Evolutionary conservation across 2,329 filamentous ascomycete genomes (phyloP).

Genomic region (Penicillium thymicola): DNA sequence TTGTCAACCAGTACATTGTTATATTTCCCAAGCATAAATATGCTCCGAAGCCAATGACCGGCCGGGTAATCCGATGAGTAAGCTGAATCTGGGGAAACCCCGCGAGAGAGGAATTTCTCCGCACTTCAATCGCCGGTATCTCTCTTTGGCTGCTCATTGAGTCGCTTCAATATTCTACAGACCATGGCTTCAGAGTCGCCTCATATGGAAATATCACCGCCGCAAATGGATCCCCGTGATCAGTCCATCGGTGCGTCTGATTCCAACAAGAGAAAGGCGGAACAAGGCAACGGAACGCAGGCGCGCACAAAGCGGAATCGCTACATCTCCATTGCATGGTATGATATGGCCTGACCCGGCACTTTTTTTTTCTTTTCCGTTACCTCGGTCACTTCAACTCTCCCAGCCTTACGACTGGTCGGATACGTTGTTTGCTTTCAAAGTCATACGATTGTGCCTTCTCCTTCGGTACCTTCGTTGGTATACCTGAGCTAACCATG

Average conservation of each 20-base stretch:
- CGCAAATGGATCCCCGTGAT: constrained; percentile 24
- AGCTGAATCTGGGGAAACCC: constrained; percentile 34
- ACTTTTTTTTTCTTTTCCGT: constrained; percentile 1
- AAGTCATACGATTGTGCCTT: constrained; percentile 6
- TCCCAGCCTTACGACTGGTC: background rate
- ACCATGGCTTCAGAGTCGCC: constrained; percentile 37
- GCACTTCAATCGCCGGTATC: constrained; percentile 25
- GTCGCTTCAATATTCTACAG: background rate
- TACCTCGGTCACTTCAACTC: background rate
- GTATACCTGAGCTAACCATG: constrained; percentile 8
- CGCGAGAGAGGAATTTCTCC: constrained; percentile 38
- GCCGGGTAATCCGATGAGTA: constrained; percentile 17
- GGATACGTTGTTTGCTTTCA: background rate
- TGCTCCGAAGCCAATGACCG: constrained; percentile 9
- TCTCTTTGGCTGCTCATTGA: constrained; percentile 8
- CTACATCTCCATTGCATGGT: constrained; percentile 67
- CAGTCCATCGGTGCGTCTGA: constrained; percentile 26
- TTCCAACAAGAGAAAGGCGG: constrained; percentile 42
- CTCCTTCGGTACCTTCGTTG: background rate
- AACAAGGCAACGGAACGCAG: constrained; percentile 46
- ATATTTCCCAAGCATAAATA: background rate
- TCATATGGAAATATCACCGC: constrained; percentile 26
- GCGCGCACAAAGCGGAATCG: constrained; percentile 62
- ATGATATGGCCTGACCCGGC: constrained; percentile 30
- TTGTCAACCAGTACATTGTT: background rate